Conservation (phyloP, 1,139 yeast genomes). For the Eremothecium coryli region DNA sequence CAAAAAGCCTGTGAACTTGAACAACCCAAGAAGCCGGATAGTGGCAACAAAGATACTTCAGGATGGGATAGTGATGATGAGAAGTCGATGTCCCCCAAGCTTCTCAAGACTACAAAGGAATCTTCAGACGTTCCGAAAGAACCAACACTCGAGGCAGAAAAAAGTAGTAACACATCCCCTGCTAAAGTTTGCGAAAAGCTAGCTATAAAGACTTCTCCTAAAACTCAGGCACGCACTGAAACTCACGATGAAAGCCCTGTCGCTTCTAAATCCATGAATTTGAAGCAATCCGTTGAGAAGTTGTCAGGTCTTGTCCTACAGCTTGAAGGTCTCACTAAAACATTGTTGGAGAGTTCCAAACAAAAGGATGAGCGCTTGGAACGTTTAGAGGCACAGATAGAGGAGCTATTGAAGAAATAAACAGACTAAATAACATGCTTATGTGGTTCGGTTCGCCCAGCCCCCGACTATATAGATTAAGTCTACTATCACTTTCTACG, state of each 20-base stretch:
- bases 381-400: constrained; percentile 37
- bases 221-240: constrained; percentile 12
- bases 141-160: constrained; percentile 7
- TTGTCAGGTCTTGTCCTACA: constrained; percentile 47
- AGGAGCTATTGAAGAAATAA: constrained; percentile 29
- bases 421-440: no score
- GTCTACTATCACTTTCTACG: no score
- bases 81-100: constrained; percentile 8
- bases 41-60: constrained; percentile 29
- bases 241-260: constrained; percentile 17
- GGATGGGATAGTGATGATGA: constrained; percentile 34
- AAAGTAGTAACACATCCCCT: not conserved
- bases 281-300: constrained; percentile 62
- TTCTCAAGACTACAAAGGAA: constrained; percentile 2
- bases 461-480: no score
- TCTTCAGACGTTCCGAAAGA: constrained; percentile 12
- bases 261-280: constrained; percentile 40
- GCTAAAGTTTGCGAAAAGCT: constrained; percentile 4
- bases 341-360: constrained; percentile 43
- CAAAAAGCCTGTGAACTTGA: constrained; percentile 43
- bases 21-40: constrained; percentile 32
- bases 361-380: constrained; percentile 56
- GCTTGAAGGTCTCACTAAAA: constrained; percentile 47
- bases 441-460: no score
- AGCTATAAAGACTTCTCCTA: not conserved